Evolutionary conservation across 352 stramenopile genomes (phyloP).

Genomic region (Pythium graminicola): DNA sequence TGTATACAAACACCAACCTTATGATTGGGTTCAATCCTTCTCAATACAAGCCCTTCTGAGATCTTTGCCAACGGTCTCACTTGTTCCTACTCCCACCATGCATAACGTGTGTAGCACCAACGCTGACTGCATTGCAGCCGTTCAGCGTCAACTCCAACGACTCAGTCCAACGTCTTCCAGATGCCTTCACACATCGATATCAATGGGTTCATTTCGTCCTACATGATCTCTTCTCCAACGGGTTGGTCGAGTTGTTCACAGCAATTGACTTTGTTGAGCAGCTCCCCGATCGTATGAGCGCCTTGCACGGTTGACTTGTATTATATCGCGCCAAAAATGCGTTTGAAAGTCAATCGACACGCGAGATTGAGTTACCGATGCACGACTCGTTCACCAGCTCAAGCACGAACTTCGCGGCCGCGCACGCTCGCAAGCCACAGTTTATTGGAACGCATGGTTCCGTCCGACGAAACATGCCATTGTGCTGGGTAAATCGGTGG

Average conservation of each 20-base stretch:
- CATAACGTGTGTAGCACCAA: too few species aligned
- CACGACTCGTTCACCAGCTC: not conserved
- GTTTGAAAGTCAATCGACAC: not conserved
- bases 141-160: not conserved
- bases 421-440: constrained; percentile 14
- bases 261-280: not conserved
- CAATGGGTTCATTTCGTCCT: not conserved
- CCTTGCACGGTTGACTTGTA: not conserved
- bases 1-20: too few species aligned
- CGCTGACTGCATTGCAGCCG: not conserved
- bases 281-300: not conserved
- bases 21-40: too few species aligned
- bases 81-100: too few species aligned
- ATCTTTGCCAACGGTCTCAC: too few species aligned
- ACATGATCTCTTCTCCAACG: not conserved
- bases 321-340: not conserved
- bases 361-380: not conserved
- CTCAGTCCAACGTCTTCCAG: not conserved
- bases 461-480: constrained; percentile 24
- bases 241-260: not conserved
- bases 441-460: constrained; percentile 18
- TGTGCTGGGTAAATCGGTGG: constrained; percentile 26
- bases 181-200: not conserved
- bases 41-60: too few species aligned
- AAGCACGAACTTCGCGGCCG: not conserved